A percentile compares a stretch with the other conserved stretches of the same genome.
phyloP scores from a whole-genome alignment of 2,329 filamentous ascomycete genomes.

The Clathrospora elynae region DNA sequence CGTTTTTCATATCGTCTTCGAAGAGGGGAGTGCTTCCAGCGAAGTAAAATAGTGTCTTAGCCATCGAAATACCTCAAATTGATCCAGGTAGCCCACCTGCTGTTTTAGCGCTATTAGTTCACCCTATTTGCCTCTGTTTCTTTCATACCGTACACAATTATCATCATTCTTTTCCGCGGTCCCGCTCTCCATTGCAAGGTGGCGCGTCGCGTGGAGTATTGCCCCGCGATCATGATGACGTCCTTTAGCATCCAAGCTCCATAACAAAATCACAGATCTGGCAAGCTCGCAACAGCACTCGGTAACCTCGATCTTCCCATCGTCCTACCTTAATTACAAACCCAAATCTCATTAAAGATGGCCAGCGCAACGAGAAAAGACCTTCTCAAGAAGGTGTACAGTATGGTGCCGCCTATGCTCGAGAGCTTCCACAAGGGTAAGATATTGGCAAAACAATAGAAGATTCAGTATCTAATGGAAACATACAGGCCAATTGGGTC shows the following conservation, averaged over 20 bases:
- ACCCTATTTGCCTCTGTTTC: neutral
- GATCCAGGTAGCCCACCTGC: too few species aligned
- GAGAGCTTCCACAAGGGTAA: slow-evolving; percentile 94
- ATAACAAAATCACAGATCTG: slow-evolving; percentile 15
- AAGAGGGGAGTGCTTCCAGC: slow-evolving; percentile 4
- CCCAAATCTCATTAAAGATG: slow-evolving; percentile 37
- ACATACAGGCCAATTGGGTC: slow-evolving; percentile 78
- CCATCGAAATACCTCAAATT: slow-evolving; percentile 5
- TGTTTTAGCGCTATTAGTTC: neutral
- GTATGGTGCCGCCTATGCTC: slow-evolving; percentile 92
- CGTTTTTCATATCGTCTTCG: slow-evolving; percentile 2
- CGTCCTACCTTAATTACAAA: neutral
- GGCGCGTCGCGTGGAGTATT: slow-evolving; percentile 23
- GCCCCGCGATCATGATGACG: slow-evolving; percentile 32
- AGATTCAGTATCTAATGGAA: slow-evolving; percentile 18
- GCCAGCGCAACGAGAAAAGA: slow-evolving; percentile 69
- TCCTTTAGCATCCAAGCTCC: slow-evolving; percentile 15
- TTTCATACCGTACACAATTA: too few species aligned
- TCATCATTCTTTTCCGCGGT: neutral
- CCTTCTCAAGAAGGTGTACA: slow-evolving; percentile 79
- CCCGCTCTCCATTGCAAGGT: slow-evolving; percentile 11
- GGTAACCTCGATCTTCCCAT: neutral
- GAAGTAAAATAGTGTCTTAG: slow-evolving; percentile 18
- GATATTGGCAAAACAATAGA: neutral
- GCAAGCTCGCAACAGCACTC: slow-evolving; percentile 12